phyloP scores from a whole-genome alignment of 1,284 basidiomycete species.

The Marasmius oreades region DNA sequence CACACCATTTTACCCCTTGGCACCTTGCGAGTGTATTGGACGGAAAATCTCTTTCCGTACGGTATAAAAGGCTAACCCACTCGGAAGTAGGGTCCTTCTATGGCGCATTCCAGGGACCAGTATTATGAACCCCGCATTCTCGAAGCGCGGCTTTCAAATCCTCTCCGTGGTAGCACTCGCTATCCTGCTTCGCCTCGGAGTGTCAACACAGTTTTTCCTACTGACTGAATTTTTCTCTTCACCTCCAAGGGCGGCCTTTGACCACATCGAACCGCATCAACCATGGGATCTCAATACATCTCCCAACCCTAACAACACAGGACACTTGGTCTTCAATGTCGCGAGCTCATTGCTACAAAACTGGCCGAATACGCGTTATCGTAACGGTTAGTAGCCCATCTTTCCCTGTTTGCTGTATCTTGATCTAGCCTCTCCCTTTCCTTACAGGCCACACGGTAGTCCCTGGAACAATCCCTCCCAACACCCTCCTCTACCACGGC shows the following conservation, averaged over 20 bases:
- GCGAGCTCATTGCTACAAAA: slow-evolving; percentile 34
- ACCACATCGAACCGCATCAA: not conserved
- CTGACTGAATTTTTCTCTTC: not conserved
- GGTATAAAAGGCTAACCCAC: no score
- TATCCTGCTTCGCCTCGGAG: not conserved
- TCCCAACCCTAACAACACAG: slow-evolving; percentile 21
- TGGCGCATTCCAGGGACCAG: not conserved
- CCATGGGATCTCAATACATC: slow-evolving; percentile 10
- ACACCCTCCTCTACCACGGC: slow-evolving; percentile 42
- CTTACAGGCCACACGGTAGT: slow-evolving; percentile 39
- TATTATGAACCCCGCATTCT: not conserved
- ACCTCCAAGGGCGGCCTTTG: no score
- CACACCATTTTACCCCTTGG: no score
- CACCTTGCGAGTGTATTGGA: no score
- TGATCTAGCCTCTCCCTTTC: not conserved
- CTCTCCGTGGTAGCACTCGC: not conserved
- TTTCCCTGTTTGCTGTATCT: not conserved
- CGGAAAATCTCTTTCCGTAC: no score
- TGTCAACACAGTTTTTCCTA: not conserved
- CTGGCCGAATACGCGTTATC: slow-evolving; percentile 42
- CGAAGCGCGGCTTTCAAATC: not conserved
- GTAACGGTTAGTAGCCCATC: slow-evolving; percentile 29
- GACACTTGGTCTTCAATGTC: slow-evolving; percentile 31
- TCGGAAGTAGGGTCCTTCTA: no score
- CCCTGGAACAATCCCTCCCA: slow-evolving; percentile 34